Conservation (phyloP, 2,329 filamentous ascomycete genomes). For the Aspergillus ochraceus region DNA sequence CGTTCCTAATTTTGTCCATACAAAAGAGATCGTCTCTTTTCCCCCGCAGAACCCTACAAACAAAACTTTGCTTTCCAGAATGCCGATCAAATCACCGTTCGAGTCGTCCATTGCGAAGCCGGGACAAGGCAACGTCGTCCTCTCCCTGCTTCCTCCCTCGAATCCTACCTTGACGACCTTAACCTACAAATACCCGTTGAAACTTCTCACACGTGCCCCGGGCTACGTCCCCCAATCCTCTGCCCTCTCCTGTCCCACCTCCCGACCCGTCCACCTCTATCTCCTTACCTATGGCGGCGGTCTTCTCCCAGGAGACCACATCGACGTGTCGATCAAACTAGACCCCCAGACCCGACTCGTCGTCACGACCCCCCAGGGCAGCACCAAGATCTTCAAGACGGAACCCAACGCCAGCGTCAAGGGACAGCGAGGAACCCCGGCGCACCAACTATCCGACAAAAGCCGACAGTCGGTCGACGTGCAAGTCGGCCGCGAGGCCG, state of each 20-base stretch:
- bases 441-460: constrained; percentile 31
- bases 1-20: constrained; percentile 1
- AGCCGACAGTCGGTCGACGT: constrained; percentile 54
- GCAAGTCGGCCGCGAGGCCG: constrained; percentile 48
- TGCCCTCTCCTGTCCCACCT: constrained; percentile 30
- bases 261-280: constrained; percentile 73
- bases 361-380: constrained; percentile 65
- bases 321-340: constrained; percentile 71
- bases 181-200: constrained; percentile 90
- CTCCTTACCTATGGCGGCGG: constrained; percentile 93
- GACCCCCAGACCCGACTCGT: constrained; percentile 64
- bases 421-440: constrained; percentile 42
- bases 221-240: constrained; percentile 56
- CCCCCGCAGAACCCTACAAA: constrained; percentile 17
- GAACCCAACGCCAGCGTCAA: constrained; percentile 31
- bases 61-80: constrained; percentile 15
- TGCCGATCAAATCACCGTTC: constrained; percentile 66
- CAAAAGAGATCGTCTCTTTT: neutral
- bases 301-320: constrained; percentile 80
- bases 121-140: constrained; percentile 75
- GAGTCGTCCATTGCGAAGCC: constrained; percentile 70
- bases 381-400: constrained; percentile 95
- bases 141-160: constrained; percentile 69
- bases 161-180: constrained; percentile 71
- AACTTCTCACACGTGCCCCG: constrained; percentile 80